Conservation (phyloP, 2,329 filamentous ascomycete genomes). For the Botrytis hyacinthi region DNA sequence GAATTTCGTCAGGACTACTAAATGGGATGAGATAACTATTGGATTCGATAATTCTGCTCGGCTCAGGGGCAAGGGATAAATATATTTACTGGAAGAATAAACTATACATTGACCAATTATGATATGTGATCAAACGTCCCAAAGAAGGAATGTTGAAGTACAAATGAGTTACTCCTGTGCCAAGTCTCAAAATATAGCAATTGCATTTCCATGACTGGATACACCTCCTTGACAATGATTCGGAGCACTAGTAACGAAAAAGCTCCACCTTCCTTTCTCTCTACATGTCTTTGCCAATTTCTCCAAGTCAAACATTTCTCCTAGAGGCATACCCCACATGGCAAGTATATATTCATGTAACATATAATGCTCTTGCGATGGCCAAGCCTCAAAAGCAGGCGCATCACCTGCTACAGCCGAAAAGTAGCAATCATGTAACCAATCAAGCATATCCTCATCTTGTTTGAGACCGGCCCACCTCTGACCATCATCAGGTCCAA, state of each 20-base stretch:
- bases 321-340: slow-evolving; percentile 39
- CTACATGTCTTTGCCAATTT: slow-evolving; percentile 35
- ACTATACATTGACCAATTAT: background rate
- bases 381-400: slow-evolving; percentile 44
- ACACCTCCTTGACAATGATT: slow-evolving; percentile 49
- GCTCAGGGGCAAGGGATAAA: background rate
- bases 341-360: slow-evolving; percentile 39
- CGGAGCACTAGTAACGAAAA: slow-evolving; percentile 38
- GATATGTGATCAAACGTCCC: background rate
- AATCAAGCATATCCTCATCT: slow-evolving; percentile 45
- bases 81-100: background rate
- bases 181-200: slow-evolving; percentile 42
- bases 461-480: slow-evolving; percentile 49
- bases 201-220: slow-evolving; percentile 49
- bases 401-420: slow-evolving; percentile 46
- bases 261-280: slow-evolving; percentile 37
- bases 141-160: background rate
- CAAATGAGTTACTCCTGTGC: background rate
- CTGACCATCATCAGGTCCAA: slow-evolving; percentile 40
- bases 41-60: background rate
- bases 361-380: slow-evolving; percentile 32
- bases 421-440: slow-evolving; percentile 45
- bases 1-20: background rate
- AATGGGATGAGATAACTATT: background rate
- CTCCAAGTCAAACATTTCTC: slow-evolving; percentile 39